Conservation (phyloP, 1,284 basidiomycete species). For the Trametes hirsuta region DNA sequence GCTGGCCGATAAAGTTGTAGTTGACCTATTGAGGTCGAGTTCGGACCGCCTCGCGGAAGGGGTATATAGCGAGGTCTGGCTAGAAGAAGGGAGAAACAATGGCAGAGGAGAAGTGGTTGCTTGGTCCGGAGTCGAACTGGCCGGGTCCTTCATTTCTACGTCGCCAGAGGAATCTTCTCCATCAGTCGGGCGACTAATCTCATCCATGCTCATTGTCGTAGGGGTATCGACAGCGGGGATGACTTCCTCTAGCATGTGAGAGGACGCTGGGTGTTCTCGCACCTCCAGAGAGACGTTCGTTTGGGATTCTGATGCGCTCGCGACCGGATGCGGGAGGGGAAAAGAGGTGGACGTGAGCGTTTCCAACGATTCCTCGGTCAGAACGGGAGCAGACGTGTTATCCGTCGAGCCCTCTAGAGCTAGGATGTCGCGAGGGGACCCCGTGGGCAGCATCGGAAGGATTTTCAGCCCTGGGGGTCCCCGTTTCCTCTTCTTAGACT, state of each 20-base stretch:
- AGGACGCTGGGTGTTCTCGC: too few species aligned
- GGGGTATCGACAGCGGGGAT: neutral
- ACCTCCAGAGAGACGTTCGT: neutral
- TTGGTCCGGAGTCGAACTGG: too few species aligned
- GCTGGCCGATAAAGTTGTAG: too few species aligned
- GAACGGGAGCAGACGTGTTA: too few species aligned
- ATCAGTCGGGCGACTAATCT: neutral
- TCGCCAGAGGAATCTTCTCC: too few species aligned
- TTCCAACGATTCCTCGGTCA: neutral
- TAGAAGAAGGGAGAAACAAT: too few species aligned
- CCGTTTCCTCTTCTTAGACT: slow-evolving; percentile 12
- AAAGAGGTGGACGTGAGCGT: neutral
- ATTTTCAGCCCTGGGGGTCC: slow-evolving; percentile 16
- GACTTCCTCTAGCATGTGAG: neutral
- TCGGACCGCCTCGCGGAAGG: too few species aligned
- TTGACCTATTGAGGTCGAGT: too few species aligned
- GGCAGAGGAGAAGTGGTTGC: too few species aligned
- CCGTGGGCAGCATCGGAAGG: slow-evolving; percentile 3
- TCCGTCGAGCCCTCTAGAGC: neutral
- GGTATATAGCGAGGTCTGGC: too few species aligned
- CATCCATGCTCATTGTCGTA: neutral
- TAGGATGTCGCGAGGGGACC: too few species aligned
- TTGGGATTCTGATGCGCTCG: neutral
- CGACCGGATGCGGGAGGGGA: neutral
- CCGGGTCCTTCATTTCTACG: too few species aligned